Base-by-base conservation (phyloP, 2,329 filamentous ascomycete species). In the Cercospora sp. region DNA sequence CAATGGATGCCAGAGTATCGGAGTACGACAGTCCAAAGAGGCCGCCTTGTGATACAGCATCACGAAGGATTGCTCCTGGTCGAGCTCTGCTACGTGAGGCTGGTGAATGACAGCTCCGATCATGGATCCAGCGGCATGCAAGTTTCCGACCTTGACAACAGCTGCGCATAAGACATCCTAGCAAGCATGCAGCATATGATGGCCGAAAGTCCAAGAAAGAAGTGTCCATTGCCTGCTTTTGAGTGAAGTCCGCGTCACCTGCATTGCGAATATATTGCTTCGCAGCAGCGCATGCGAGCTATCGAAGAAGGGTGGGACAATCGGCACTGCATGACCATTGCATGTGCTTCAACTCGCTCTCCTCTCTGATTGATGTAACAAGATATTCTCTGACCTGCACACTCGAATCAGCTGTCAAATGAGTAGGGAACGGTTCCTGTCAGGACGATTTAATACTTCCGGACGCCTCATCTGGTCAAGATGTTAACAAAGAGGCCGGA, bases 101-200 rank as follows among this genome's bases (percentile, higher is more conserved):
- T 20, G 48, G 18, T 53, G 48, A 53, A 53, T 53, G 48, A 53
- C 48, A 53, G 48, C 48, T 53, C 23, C 48, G 12, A n/a, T 12
- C 30, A 5, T n/a, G 23, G 23, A 28, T 16, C 12, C 6, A 62
- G 64, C 48, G 60, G 58, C 26, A 67, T 60, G 65, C 57, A 62
- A 64, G 61, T 57, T 62, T 30, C 66, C 66, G 66, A 59, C 53
- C 57, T 62, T 33, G 66, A 65, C 64, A 48, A 64, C 62, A 31
- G 20, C 28, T 61, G 33, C 18, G 39, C 66, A 65, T 58, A 26
- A 58, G 51, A 58, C 26, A 48, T 36, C 51, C 31, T 42, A 42
- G 36, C 39, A 58, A 57, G n/a, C 53, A 18, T 23, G 60, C 36
- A 63, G 36, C 39, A 39, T 6, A 51, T 31, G 48, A 33, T 23